Base-by-base conservation (phyloP, 257 asterid genomes). In the Leptodermis oblonga region DNA sequence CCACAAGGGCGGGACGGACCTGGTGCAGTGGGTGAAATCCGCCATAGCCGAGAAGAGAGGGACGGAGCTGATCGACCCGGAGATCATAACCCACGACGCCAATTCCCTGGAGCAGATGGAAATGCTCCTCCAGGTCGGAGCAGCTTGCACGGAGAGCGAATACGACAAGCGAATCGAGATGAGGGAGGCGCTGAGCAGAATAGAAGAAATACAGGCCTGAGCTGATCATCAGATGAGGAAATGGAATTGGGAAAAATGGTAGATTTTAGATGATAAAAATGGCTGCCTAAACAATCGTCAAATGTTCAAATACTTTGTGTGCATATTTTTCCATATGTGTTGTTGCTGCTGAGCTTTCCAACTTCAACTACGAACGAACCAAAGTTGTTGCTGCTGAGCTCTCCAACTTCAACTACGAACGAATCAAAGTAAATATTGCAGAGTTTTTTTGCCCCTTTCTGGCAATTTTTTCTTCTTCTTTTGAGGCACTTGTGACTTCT, bases 1-100 rank as follows among this genome's bases (percentile, higher is more conserved):
- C 61, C 96, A 88, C 58, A 84, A 86, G 41, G 90, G 97, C 6
- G 99, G 97, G 7, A 88, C 94, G 0, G 96, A 93, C 14, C 77
- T 93, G 42, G 94, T 87, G 39, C 86, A 88, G 28, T 87, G 90
- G 99, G 85, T 61, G 1, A 69, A 73, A 33, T 77, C 87, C 25
- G 86, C 89, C 3, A 72, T 85, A 31, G 65, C 77, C 0, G 87
- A 88, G 56, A 77, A 74, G 20, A 83, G 78, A 45, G 80, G 76
- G 46, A 37, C 62, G 2, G 96, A 93, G 1, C 56, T 93, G 62
- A 79, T 93, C 15, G 99, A 90, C 76, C 97, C 96, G 0, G 90
- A 88, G 82, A 82, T 93, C 2, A 80, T 90, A 1, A 79, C 81
- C 23, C 63, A 23, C 36, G 23, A 73, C 2, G 18, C 69, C 5